Percentiles rank a stretch among this genome's conserved stretches.
Conservation (phyloP, 139 green algal species). For the Mesotaenium endlicherianum region DNA sequence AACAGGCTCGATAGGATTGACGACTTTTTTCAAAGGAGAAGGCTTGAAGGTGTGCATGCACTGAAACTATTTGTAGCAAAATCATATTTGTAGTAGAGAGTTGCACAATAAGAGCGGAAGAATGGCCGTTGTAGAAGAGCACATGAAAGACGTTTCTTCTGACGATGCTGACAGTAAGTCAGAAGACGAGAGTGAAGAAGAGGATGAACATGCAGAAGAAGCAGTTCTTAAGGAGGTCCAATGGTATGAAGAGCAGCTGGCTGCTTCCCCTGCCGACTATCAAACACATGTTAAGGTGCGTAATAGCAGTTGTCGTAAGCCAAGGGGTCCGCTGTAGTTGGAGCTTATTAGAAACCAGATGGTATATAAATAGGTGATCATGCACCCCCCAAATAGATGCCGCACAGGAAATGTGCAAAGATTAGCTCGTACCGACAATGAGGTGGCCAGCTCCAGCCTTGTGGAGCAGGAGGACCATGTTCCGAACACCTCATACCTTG, state of each 20-base stretch:
- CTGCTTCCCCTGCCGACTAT: constrained; percentile 16
- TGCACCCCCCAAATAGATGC: not conserved
- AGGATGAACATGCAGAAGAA: constrained; percentile 14
- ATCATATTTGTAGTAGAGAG: no score
- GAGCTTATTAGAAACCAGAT: not conserved
- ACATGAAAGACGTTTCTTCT: no score
- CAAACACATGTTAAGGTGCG: constrained; percentile 33
- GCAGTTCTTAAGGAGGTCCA: not conserved
- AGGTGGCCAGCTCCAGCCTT: not conserved
- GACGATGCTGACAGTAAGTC: no score
- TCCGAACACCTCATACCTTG: no score
- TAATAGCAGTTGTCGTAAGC: not conserved
- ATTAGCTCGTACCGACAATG: not conserved
- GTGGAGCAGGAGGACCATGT: not conserved
- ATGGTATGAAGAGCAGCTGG: not conserved
- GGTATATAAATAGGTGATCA: not conserved
- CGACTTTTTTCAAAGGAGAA: no score
- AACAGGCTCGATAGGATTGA: no score
- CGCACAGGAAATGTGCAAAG: not conserved
- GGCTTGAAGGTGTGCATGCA: no score
- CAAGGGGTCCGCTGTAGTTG: not conserved
- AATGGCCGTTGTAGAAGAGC: no score
- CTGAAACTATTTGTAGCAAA: no score
- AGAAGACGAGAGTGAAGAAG: constrained; percentile 30
- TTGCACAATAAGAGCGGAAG: no score